Conservation (phyloP, 1,139 yeast genomes). For the Sugiyamaella pinicola region DNA sequence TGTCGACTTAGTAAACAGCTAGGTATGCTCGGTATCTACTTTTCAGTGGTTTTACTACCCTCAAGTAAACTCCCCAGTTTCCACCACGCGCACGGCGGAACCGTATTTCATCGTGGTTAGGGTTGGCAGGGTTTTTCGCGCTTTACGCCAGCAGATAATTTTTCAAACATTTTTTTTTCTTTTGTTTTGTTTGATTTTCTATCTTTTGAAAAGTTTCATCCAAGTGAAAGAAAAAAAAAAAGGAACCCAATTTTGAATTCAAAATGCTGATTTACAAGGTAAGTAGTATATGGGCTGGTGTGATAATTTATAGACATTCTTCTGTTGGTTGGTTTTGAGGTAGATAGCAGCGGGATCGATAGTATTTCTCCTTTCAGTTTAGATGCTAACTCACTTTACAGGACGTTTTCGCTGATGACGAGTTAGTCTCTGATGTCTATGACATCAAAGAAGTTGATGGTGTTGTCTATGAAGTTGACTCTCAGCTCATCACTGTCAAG, state of each 20-base stretch:
- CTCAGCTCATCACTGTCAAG: constrained; percentile 84
- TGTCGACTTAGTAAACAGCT: too few species aligned
- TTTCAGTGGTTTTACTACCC: not conserved
- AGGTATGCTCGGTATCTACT: too few species aligned
- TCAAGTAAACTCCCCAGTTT: not conserved
- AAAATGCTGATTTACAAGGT: constrained; percentile 42
- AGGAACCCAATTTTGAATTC: constrained; percentile 7
- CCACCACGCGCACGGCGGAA: not conserved
- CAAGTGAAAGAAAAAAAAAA: not conserved
- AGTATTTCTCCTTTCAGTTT: too few species aligned
- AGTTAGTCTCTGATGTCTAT: constrained; percentile 91
- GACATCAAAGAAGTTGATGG: constrained; percentile 82
- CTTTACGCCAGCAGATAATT: not conserved
- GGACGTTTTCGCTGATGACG: constrained; percentile 93
- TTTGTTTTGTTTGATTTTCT: constrained; percentile 3
- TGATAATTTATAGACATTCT: not conserved
- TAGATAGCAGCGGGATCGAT: too few species aligned
- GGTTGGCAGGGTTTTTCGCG: not conserved
- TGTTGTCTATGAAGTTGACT: constrained; percentile 95
- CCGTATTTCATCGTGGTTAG: not conserved
- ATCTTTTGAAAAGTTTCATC: constrained; percentile 2
- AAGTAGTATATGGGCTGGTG: constrained; percentile 25
- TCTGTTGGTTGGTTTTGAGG: too few species aligned
- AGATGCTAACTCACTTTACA: constrained; percentile 41
- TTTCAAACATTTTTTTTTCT: constrained; percentile 13